Evolutionary conservation across 1,284 basidiomycete genomes (phyloP), one percentile per base, ranked within the genome.

Genomic region (Omphalotus olearius): DNA sequence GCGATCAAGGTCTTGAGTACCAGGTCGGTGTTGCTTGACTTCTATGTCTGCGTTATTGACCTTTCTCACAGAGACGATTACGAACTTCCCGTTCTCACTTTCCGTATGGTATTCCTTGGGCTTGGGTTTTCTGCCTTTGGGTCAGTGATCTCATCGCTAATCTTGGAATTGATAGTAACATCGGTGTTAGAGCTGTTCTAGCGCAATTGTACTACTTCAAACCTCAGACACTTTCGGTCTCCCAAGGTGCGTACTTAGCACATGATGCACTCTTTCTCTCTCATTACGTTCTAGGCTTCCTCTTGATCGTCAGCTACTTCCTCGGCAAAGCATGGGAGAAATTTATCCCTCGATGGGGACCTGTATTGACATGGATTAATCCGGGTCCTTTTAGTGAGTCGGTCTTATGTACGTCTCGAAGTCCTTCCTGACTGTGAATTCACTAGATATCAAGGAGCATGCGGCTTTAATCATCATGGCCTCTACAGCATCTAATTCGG

Each of bases 381-480:
- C 56, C 56, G 18, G 56, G 56, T 37, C 54, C 56, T 35, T 33
- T 33, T 13, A 33, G 30, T 33, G 13, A 33, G 30, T 33, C 9
- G 30, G 9, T 10, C 13, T 13, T 33, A 13, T 10, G 9, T 13
- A 10, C 13, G 30, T 9, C 30, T 13, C 9, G 30, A 33, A 33
- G 2, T 33, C 2, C 9, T 33, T 2, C 13, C 30, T 33, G 30
- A 33, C 30, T 13, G 3, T 13, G 7, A 33, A 23, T 9, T 7
- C 30, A 33, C 13, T 33, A 33, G 30, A 33, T 13, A 33, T 33
- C 30, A 33, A 33, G 9, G 30, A 33, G 9, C 30, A 33, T 33
- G 30, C 30, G 3, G 30, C 30, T 33, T 33, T 33, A 13, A 66
- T 69, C 54, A 69, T 69, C 57, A 69, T 69, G 67, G 67, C 67